Evolutionary conservation across 129 eudicot genomes (phyloP).

Genomic region (Tagetes erecta): DNA sequence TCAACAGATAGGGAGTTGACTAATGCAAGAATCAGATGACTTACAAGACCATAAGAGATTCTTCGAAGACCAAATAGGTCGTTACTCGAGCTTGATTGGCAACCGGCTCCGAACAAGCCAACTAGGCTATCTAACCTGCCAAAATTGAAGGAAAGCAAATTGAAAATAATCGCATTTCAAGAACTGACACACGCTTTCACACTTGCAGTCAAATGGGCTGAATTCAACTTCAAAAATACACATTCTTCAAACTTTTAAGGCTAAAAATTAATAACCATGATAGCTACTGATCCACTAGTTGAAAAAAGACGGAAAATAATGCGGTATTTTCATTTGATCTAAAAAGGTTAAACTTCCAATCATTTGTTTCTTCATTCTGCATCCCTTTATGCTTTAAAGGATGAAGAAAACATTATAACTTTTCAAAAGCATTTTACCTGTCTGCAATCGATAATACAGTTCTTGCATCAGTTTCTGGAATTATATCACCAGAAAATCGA

Average conservation of each 20-base stretch:
- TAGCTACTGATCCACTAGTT: background rate
- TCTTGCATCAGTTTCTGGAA: slow-evolving; percentile 88
- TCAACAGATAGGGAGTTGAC: slow-evolving; percentile 21
- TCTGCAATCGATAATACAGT: slow-evolving; percentile 82
- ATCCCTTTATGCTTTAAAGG: background rate
- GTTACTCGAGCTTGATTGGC: slow-evolving; percentile 87
- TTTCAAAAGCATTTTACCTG: slow-evolving; percentile 46
- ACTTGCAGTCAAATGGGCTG: background rate
- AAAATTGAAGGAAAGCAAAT: slow-evolving; percentile 11
- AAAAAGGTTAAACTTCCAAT: background rate
- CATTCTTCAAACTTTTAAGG: background rate
- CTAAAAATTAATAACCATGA: slow-evolving; percentile 9
- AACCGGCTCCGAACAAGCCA: slow-evolving; percentile 96
- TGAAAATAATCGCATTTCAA: background rate
- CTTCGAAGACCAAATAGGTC: slow-evolving; percentile 96
- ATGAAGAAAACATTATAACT: background rate
- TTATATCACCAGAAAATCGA: slow-evolving; percentile 88
- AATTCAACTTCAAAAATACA: slow-evolving; percentile 15
- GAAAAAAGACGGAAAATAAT: background rate
- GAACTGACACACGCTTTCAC: background rate
- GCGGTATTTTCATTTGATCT: slow-evolving; percentile 5
- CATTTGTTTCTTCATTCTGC: background rate
- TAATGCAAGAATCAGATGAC: slow-evolving; percentile 25
- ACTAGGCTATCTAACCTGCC: slow-evolving; percentile 97
- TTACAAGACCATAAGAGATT: slow-evolving; percentile 92